phyloP scores from a whole-genome alignment of 2,329 filamentous ascomycete genomes.

The Didymella segeticola region DNA sequence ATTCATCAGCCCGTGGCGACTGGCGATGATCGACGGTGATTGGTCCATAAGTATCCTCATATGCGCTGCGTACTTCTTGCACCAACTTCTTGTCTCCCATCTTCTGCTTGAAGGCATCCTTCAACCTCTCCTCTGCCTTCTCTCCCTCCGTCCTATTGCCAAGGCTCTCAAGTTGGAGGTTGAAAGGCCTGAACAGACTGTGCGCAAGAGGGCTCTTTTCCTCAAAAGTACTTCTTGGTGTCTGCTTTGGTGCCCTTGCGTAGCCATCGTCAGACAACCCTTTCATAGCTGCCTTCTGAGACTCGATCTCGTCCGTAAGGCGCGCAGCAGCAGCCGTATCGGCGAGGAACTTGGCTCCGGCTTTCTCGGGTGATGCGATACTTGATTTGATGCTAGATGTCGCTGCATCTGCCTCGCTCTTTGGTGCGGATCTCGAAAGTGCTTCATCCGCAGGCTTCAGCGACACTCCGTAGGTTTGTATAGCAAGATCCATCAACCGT shows the following conservation, averaged over 20 bases:
- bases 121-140: slow-evolving; percentile 7
- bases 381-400: not conserved
- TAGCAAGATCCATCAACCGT: slow-evolving; percentile 32
- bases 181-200: slow-evolving; percentile 44
- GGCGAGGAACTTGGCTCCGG: not conserved
- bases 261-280: slow-evolving; percentile 42
- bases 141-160: slow-evolving; percentile 16
- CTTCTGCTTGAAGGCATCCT: slow-evolving; percentile 19
- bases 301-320: slow-evolving; percentile 36
- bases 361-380: not conserved
- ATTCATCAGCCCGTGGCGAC: not conserved
- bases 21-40: slow-evolving; percentile 36
- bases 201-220: slow-evolving; percentile 34
- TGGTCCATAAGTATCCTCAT: slow-evolving; percentile 37
- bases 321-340: slow-evolving; percentile 26
- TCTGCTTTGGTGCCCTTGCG: slow-evolving; percentile 21
- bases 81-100: slow-evolving; percentile 30
- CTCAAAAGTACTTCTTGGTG: slow-evolving; percentile 23
- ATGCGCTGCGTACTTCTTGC: slow-evolving; percentile 32
- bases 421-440: not conserved
- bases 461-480: slow-evolving; percentile 30
- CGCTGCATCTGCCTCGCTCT: not conserved
- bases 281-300: slow-evolving; percentile 37
- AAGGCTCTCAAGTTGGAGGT: slow-evolving; percentile 33
- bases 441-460: slow-evolving; percentile 20